Conservation (phyloP, 306 rosid species). For the Lathyrus oleraceus region DNA sequence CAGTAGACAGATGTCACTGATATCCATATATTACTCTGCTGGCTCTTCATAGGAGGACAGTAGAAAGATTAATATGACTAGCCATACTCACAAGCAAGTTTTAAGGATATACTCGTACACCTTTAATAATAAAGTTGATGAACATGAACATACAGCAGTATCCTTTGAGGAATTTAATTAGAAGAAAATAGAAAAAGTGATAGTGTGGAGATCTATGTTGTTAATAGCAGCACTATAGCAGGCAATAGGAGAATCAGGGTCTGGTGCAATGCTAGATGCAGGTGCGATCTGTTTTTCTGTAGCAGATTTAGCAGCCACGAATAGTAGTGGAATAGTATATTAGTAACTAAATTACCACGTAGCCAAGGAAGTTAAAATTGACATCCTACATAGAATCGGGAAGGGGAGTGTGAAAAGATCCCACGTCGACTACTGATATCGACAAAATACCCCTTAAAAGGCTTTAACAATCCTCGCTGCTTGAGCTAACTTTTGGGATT, state of each 20-base stretch:
- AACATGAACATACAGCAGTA: slow-evolving; percentile 3
- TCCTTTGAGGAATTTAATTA: neutral
- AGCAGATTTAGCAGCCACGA: neutral
- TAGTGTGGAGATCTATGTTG: neutral
- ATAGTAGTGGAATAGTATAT: neutral
- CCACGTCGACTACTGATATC: too few relatives aligned
- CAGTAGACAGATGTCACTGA: slow-evolving; percentile 9
- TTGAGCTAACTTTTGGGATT: too few relatives aligned
- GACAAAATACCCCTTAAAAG: too few relatives aligned
- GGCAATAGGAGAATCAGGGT: neutral
- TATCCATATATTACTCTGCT: slow-evolving; percentile 14
- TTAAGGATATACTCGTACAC: slow-evolving; percentile 2
- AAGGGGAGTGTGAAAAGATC: too few relatives aligned
- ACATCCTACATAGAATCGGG: neutral
- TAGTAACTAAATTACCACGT: neutral
- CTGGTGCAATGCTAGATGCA: neutral
- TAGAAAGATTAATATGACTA: slow-evolving; percentile 9
- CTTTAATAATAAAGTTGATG: slow-evolving; percentile 3
- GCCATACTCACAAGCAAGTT: slow-evolving; percentile 13
- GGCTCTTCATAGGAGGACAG: slow-evolving; percentile 1
- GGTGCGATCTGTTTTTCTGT: neutral
- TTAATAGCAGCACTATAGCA: neutral
- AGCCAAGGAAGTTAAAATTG: neutral
- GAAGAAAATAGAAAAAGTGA: neutral
- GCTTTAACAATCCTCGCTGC: too few relatives aligned